Evolutionary conservation across 192 early-diverging fungal species (phyloP), one percentile per base, ranked within the genome.

Genomic region (Coemansia asiatica): DNA sequence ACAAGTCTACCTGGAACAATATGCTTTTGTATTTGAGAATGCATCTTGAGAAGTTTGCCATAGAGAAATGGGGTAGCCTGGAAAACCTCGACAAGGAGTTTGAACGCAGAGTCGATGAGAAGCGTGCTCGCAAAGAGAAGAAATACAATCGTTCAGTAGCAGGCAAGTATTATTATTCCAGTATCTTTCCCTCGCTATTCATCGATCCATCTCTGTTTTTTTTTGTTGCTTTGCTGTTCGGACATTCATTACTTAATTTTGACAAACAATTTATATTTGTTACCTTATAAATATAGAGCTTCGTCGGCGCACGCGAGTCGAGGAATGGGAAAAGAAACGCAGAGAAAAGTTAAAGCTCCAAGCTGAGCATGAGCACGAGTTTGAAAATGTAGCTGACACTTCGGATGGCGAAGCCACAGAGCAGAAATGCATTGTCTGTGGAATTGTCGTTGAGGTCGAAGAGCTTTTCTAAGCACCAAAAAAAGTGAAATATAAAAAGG

Each of bases 1-100:
- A 91, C 66, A 97, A 97, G 65, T 86, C 91, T 0, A 95, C 93
- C 2, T 99, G 94, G 88, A 94, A 93, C 81, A 94, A 94, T 78
- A 99, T 99, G 97, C 87, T 95, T 72, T 79, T 98, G 19, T 98
- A 93, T 62, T 81, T 96, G 19, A 85, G 95, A 16, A 80, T 82
- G 61, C 90, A 93, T 70, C 87, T 98, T 5, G 97, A 99, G 72
- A 80, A 69, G n/a, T 99, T 93, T 83, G 95, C 96, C 7, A 86
- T 91, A 57, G 86, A 92, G 47, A 98, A 98, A 69, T 99, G 95
- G 95, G 93, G 92, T 18, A 81, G 88, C 9, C 76, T 89, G 15
- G 92, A 96, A 60, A 87, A 74, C 6, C 78, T 99, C 23, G 97
- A 99, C 79, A 66, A 78, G 25, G 95, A 97, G 74, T 98, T 90